Percentiles rank a stretch among this genome's conserved stretches.
These are phyloP conservation scores for Citrus inodora DNA, from an alignment of 345 rosid species.

Conservation along the genomic window DNA sequence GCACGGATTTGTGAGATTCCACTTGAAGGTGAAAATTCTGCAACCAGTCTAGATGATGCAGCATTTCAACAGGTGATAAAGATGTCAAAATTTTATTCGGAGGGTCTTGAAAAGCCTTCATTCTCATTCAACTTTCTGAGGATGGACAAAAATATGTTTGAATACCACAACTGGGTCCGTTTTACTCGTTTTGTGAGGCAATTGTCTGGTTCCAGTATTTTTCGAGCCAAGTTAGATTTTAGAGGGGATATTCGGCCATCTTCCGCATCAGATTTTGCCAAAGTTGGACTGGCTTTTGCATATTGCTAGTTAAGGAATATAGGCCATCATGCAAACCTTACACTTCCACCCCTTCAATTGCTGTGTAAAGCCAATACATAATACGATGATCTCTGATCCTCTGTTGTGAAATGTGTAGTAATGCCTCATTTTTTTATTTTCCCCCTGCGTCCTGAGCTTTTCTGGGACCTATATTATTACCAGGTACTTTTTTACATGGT, in stretches of 20 bases:
- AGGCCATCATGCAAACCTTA: neutral
- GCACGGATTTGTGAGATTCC: slow-evolving; percentile 34
- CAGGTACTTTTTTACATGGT: slow-evolving; percentile 24
- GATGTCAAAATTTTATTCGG: slow-evolving; percentile 38
- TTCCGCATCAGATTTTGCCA: slow-evolving; percentile 18
- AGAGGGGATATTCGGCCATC: slow-evolving; percentile 19
- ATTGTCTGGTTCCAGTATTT: slow-evolving; percentile 33
- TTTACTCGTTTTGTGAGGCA: slow-evolving; percentile 40
- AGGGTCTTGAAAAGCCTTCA: slow-evolving; percentile 22
- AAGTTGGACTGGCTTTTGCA: slow-evolving; percentile 25
- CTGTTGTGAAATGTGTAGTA: slow-evolving; percentile 23
- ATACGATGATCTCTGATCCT: neutral
- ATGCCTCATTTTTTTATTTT: neutral
- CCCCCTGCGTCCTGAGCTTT: neutral
- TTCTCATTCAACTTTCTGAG: slow-evolving; percentile 44
- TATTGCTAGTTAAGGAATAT: slow-evolving; percentile 18
- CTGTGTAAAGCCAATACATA: slow-evolving; percentile 14
- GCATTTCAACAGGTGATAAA: slow-evolving; percentile 40
- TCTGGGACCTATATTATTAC: neutral
- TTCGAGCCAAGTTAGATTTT: slow-evolving; percentile 39
- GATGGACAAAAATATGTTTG: slow-evolving; percentile 45
- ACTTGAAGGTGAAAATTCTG: slow-evolving; percentile 43
- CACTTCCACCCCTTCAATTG: slow-evolving; percentile 8
- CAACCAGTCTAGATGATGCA: slow-evolving; percentile 26
- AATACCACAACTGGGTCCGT: slow-evolving; percentile 34